Evolutionary conservation across 768 basidiomycete genomes (phyloP).

Genomic region (Hericium erinaceus): DNA sequence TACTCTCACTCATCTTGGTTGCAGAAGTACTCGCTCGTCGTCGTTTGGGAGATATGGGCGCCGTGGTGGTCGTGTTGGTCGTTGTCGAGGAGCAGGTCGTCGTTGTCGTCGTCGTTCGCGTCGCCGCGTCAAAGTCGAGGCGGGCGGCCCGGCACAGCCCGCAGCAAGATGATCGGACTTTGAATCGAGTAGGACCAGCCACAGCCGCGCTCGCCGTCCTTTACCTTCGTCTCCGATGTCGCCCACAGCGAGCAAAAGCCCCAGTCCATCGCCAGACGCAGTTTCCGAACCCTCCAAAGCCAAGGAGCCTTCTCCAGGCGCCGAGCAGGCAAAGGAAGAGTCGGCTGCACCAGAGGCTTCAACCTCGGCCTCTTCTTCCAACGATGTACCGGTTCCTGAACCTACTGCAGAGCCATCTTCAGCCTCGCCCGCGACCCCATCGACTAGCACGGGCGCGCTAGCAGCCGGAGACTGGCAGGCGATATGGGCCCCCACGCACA

Average conservation of each 20-base stretch:
- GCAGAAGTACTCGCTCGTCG: slow-evolving; percentile 10
- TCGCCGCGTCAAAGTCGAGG: neutral
- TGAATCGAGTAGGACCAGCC: neutral
- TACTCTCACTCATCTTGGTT: slow-evolving; percentile 10
- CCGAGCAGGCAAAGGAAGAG: neutral
- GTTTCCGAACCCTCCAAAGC: neutral
- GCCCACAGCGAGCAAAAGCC: slow-evolving; percentile 2
- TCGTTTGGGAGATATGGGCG: neutral
- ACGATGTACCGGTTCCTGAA: neutral
- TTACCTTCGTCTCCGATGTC: slow-evolving; percentile 4
- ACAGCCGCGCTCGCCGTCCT: neutral
- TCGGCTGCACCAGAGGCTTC: neutral
- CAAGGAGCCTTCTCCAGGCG: neutral
- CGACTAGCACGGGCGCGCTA: slow-evolving; percentile 7
- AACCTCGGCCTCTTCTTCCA: neutral
- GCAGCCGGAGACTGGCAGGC: slow-evolving; percentile 57
- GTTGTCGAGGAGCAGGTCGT: neutral
- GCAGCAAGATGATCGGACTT: no score
- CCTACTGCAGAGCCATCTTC: neutral
- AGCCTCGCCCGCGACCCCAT: neutral
- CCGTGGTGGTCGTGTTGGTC: neutral
- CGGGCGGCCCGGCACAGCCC: no score
- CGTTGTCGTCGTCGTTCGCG: neutral
- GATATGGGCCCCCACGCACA: slow-evolving; percentile 67
- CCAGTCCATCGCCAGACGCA: slow-evolving; percentile 1